phyloP scores from a whole-genome alignment of 1,284 basidiomycete species.

The Butyriboletus regius region DNA sequence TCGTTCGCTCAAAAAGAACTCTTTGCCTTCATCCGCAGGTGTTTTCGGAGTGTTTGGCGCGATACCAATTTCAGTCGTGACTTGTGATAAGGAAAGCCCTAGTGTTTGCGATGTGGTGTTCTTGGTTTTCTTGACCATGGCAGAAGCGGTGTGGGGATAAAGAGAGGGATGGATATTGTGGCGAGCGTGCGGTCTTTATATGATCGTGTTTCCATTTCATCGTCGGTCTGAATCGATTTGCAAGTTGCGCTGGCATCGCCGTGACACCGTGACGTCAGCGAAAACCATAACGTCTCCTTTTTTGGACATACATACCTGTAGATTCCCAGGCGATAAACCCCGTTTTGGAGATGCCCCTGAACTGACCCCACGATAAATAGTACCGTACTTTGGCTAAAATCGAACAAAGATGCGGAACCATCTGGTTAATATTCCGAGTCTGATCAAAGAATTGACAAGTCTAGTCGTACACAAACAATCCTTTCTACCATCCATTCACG shows the following conservation, averaged over 20 bases:
- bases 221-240: background rate
- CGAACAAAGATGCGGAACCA: background rate
- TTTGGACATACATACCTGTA: slow-evolving; percentile 1
- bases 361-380: background rate
- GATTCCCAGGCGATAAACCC: background rate
- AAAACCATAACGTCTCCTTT: background rate
- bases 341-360: background rate
- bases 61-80: background rate
- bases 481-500: background rate
- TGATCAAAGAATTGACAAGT: background rate
- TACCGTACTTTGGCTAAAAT: no score
- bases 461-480: background rate
- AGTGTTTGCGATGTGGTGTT: background rate
- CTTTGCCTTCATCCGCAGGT: slow-evolving; percentile 83
- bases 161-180: background rate
- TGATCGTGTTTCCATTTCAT: slow-evolving; percentile 12
- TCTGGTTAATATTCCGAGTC: background rate
- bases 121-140: slow-evolving; percentile 7
- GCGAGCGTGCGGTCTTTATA: slow-evolving; percentile 15
- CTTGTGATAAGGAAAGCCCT: slow-evolving; percentile 16
- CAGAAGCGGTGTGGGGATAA: background rate
- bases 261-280: slow-evolving; percentile 24
- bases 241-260: background rate
- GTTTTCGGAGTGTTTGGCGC: slow-evolving; percentile 61
- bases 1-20: slow-evolving; percentile 68